A percentile compares a stretch with the other conserved stretches of the same genome.
phyloP scores from a whole-genome alignment of 192 early-diverging fungal genomes.

The Linnemannia zychae region DNA sequence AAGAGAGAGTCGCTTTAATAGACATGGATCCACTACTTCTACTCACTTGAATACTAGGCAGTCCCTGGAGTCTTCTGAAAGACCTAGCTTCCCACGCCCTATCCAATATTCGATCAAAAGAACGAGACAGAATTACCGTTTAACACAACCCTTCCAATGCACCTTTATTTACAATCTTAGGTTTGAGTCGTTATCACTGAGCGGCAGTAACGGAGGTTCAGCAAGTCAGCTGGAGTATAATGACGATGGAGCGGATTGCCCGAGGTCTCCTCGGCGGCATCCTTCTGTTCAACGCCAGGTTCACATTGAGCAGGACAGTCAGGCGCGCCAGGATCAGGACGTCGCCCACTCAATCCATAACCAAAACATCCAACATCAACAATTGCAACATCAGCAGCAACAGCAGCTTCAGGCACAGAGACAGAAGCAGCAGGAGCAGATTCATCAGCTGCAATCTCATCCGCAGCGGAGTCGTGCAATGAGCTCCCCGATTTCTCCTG shows the following conservation, averaged over 20 bases:
- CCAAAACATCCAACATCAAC: neutral
- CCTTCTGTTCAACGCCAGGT: slow-evolving; percentile 25
- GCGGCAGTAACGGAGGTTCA: slow-evolving; percentile 16
- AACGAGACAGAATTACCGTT: neutral
- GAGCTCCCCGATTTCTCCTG: slow-evolving; percentile 14
- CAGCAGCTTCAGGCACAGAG: slow-evolving; percentile 13
- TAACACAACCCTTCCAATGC: neutral
- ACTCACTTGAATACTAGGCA: neutral
- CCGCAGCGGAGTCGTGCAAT: slow-evolving; percentile 18
- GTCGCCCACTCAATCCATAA: neutral
- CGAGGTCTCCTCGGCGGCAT: neutral
- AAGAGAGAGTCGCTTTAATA: neutral
- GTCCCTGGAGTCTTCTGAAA: neutral
- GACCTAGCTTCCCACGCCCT: neutral
- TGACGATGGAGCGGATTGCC: neutral
- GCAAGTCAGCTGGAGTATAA: neutral
- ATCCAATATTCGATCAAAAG: neutral
- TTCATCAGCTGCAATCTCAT: neutral
- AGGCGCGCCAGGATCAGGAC: neutral
- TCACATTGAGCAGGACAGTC: neutral
- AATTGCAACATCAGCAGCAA: neutral
- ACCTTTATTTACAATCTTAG: slow-evolving; percentile 3
- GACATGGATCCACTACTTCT: neutral
- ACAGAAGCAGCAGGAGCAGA: slow-evolving; percentile 2
- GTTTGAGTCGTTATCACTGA: slow-evolving; percentile 46